A percentile compares a stretch with the other conserved stretches of the same genome.
Conservation (phyloP, 2,329 filamentous ascomycete species). For the Monilinia vaccinii-corymbosi region DNA sequence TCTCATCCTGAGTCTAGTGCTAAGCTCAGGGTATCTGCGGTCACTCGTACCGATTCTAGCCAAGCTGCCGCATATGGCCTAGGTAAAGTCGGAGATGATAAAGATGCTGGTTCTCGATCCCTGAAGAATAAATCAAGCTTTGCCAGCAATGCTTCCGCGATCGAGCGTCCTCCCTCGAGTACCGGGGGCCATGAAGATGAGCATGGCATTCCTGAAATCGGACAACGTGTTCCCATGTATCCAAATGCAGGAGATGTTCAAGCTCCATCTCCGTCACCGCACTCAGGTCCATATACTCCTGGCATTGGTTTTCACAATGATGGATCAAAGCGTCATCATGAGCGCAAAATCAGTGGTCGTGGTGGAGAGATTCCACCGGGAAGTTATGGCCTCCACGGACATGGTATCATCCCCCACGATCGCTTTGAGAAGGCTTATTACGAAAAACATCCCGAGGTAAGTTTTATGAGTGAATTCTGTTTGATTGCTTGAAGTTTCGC, state of each 20-base stretch:
- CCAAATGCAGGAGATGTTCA: constrained; percentile 90
- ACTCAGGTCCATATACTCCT: constrained; percentile 19
- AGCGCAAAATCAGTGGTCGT: constrained; percentile 62
- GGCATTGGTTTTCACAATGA: constrained; percentile 45
- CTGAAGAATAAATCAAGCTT: constrained; percentile 56
- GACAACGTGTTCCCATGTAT: constrained; percentile 88
- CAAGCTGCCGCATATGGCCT: constrained; percentile 78
- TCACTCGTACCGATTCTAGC: constrained; percentile 87
- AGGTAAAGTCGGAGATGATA: constrained; percentile 53
- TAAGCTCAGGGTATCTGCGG: constrained; percentile 70
- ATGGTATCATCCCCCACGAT: constrained; percentile 66
- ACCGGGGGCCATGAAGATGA: constrained; percentile 50
- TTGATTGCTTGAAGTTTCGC: background rate
- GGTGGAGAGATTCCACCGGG: constrained; percentile 69
- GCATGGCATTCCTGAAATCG: constrained; percentile 86
- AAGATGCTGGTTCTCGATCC: constrained; percentile 39
- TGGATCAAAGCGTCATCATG: constrained; percentile 46
- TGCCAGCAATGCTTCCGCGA: constrained; percentile 37
- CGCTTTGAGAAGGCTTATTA: constrained; percentile 89
- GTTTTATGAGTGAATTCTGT: background rate
- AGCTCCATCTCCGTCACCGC: constrained; percentile 73
- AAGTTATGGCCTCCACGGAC: constrained; percentile 88
- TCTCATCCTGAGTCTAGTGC: constrained; percentile 74
- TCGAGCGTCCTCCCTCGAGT: constrained; percentile 45
- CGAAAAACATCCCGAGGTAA: constrained; percentile 72